Conservation (phyloP, 805 yeast genomes). For the Candida chauliodis region DNA sequence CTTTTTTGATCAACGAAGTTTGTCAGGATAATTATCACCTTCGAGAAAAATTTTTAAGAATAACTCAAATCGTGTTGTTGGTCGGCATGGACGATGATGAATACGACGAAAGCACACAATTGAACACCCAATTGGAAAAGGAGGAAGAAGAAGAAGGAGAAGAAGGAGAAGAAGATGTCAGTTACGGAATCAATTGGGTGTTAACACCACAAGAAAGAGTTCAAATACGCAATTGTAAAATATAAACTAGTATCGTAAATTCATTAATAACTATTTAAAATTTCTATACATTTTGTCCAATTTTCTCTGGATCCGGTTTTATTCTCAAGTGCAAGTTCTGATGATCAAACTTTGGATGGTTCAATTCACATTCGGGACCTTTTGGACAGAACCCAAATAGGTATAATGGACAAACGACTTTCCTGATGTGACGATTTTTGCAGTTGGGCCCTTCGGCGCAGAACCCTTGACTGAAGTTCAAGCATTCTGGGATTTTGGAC, state of each 20-base stretch:
- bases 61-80: conserved; percentile 80
- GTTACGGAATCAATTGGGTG: conserved; percentile 56
- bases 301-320: conserved; percentile 28
- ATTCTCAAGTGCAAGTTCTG: conserved; percentile 40
- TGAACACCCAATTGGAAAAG: too few species aligned
- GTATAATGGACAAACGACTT: conserved; percentile 72
- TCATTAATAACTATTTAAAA: too few species aligned
- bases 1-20: conserved; percentile 67
- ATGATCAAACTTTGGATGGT: conserved; percentile 78
- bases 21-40: conserved; percentile 70
- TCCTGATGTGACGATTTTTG: conserved; percentile 73
- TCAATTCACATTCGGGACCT: conserved; percentile 71
- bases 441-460: conserved; percentile 92
- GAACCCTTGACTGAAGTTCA: conserved; percentile 79
- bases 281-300: background rate
- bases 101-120: conserved; percentile 33
- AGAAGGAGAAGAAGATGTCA: conserved; percentile 23
- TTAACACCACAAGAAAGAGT: conserved; percentile 73
- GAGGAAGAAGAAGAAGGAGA: conserved; percentile 25
- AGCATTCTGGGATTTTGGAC: conserved; percentile 83
- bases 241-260: conserved; percentile 24
- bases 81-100: conserved; percentile 75
- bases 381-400: conserved; percentile 91
- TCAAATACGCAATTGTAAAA: conserved; percentile 55
- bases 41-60: conserved; percentile 72